These are phyloP conservation scores for Akanthomyces muscarius DNA, from an alignment of 2,329 filamentous ascomycete genomes.

Conservation along the genomic window DNA sequence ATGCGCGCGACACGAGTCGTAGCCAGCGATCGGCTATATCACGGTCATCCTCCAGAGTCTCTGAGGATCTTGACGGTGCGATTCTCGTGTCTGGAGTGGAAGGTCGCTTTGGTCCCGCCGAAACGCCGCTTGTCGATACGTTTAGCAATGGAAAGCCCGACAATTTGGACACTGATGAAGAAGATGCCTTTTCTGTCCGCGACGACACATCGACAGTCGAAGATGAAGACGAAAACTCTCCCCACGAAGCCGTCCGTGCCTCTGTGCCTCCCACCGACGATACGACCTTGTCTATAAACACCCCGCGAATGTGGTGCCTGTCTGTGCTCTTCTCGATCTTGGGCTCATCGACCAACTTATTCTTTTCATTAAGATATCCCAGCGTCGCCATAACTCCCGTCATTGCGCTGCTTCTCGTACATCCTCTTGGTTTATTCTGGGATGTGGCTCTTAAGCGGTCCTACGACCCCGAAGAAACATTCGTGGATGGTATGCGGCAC, in stretches of 20 bases:
- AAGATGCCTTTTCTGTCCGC: constrained; percentile 30
- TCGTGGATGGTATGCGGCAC: constrained; percentile 45
- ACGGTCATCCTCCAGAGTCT: constrained; percentile 34
- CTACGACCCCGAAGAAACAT: constrained; percentile 47
- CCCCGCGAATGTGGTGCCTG: constrained; percentile 80
- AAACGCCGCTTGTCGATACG: constrained; percentile 44
- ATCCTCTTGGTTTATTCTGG: constrained; percentile 78
- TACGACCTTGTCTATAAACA: constrained; percentile 75
- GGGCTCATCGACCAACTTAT: constrained; percentile 79
- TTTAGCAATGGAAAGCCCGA: constrained; percentile 41
- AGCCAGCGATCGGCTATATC: constrained; percentile 32
- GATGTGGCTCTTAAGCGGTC: constrained; percentile 66
- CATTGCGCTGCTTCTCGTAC: constrained; percentile 79
- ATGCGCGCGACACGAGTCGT: constrained; percentile 31
- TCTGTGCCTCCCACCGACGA: constrained; percentile 75
- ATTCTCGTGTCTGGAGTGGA: constrained; percentile 51
- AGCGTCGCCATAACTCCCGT: constrained; percentile 87
- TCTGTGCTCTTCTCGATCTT: constrained; percentile 77
- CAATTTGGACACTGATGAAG: constrained; percentile 35
- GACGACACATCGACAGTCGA: constrained; percentile 35
- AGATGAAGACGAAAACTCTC: constrained; percentile 61
- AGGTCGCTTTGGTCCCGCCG: constrained; percentile 48
- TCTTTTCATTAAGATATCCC: constrained; percentile 86
- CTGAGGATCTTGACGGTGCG: constrained; percentile 49
- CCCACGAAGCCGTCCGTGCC: constrained; percentile 74